phyloP scores from a whole-genome alignment of 768 basidiomycete species.

The Hemileccinum impolitum region DNA sequence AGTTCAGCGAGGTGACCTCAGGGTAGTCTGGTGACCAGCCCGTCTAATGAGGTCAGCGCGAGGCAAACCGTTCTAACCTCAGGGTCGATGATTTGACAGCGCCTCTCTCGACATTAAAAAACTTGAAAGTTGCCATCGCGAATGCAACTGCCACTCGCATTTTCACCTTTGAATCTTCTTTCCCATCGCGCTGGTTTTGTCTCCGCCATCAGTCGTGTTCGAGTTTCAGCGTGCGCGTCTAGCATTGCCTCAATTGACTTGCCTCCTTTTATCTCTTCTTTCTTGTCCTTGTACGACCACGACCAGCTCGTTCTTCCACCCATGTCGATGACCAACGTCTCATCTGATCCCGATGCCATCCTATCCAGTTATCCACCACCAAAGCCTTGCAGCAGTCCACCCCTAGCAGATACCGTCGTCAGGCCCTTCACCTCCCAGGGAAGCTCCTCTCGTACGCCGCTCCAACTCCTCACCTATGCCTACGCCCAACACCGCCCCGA shows the following conservation, averaged over 20 bases:
- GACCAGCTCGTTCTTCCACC: not conserved
- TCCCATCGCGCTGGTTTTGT: not conserved
- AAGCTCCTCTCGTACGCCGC: conserved; percentile 8
- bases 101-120: too few species aligned
- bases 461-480: conserved; percentile 7
- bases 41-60: too few species aligned
- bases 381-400: conserved; percentile 12
- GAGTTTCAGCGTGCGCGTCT: too few species aligned
- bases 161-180: too few species aligned
- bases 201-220: too few species aligned
- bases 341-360: not conserved
- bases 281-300: not conserved
- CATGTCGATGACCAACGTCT: not conserved
- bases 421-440: conserved; percentile 31
- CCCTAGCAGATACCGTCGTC: conserved; percentile 25
- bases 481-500: conserved; percentile 1
- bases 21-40: too few species aligned
- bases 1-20: too few species aligned
- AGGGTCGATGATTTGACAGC: too few species aligned
- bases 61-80: too few species aligned
- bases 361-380: not conserved
- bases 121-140: too few species aligned
- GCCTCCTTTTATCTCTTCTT: not conserved
- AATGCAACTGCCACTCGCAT: too few species aligned
- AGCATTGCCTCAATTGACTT: too few species aligned